Conservation (phyloP, 1,284 basidiomycete genomes). For the Trichosporon sp. region DNA sequence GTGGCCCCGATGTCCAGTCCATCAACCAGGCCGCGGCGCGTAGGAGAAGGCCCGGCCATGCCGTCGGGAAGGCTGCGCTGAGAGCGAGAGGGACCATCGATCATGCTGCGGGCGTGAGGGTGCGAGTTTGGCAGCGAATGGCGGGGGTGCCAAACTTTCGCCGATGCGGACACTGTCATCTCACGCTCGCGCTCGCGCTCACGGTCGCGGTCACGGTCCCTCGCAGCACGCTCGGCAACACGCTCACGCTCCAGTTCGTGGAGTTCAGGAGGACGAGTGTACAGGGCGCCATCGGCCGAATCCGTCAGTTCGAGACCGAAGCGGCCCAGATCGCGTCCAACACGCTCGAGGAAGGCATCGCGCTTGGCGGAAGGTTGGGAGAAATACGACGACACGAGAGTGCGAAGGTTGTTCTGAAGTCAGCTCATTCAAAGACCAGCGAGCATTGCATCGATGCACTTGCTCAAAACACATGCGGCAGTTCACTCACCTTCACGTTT, state of each 20-base stretch:
- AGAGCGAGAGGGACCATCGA: background rate
- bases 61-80: background rate
- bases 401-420: conserved; percentile 34
- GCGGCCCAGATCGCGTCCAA: conserved; percentile 37
- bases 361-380: conserved; percentile 25
- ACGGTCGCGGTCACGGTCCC: background rate
- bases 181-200: background rate
- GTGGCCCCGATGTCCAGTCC: background rate
- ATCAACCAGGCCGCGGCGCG: background rate
- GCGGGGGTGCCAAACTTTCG: background rate
- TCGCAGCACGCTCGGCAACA: background rate
- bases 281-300: conserved; percentile 31
- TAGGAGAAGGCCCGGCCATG: background rate
- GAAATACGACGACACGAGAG: conserved; percentile 35
- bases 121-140: background rate
- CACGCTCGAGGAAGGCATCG: conserved; percentile 41
- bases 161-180: background rate
- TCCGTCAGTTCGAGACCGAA: conserved; percentile 40
- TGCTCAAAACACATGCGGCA: background rate
- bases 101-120: background rate
- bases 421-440: background rate
- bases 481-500: conserved; percentile 50
- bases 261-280: conserved; percentile 6
- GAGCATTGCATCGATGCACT: background rate
- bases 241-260: background rate